A percentile compares a stretch with the other conserved stretches of the same genome.
These are phyloP conservation scores for Hordeum pubiflorum DNA, from an alignment of 202 grass and related monocot genomes.

Conservation along the genomic window DNA sequence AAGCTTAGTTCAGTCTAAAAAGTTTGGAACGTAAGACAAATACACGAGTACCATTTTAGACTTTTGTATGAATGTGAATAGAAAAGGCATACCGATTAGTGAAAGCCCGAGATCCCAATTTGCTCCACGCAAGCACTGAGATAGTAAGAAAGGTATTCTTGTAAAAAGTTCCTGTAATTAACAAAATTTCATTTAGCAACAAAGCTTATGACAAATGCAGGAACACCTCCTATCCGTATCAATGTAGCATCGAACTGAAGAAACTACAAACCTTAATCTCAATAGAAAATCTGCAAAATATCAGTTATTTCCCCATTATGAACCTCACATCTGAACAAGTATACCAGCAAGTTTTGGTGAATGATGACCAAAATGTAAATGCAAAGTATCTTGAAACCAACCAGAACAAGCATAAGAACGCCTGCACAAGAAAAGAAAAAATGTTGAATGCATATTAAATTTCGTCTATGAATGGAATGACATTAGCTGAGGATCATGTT, in stretches of 20 bases:
- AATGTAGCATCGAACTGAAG: background rate
- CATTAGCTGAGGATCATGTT: background rate
- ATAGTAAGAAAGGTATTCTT: background rate
- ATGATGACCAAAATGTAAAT: background rate
- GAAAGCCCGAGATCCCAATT: background rate
- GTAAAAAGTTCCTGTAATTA: background rate
- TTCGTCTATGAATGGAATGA: background rate
- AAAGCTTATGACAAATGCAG: background rate
- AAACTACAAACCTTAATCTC: background rate
- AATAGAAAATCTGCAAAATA: background rate
- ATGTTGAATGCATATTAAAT: background rate
- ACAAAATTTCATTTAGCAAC: background rate
- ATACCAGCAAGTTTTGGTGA: background rate
- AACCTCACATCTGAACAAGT: background rate
- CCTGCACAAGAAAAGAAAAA: background rate
- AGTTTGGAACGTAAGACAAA: background rate
- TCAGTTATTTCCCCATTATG: background rate
- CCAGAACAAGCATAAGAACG: background rate
- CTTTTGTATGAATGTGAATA: background rate
- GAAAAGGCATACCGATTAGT: background rate
- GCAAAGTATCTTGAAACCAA: background rate
- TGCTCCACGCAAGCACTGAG: background rate
- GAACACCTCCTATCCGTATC: background rate
- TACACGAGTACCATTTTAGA: background rate
- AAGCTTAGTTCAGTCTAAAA: background rate